phyloP scores from a whole-genome alignment of 192 early-diverging fungal genomes.

The Linnemannia hyalina region DNA sequence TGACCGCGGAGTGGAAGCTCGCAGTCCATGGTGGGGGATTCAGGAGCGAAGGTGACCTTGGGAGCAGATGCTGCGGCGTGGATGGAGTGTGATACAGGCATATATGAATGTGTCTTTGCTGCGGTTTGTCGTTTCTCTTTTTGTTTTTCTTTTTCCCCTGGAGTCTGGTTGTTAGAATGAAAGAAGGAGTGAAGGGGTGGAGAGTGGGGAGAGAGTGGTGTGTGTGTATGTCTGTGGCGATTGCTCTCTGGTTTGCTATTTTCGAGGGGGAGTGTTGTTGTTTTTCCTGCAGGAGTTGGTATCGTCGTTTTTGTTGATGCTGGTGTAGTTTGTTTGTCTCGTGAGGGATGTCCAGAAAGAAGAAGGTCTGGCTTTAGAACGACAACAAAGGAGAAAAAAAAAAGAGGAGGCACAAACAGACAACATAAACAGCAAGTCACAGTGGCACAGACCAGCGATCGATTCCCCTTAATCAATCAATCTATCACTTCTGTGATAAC shows the following conservation, averaged over 20 bases:
- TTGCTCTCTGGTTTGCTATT: background rate
- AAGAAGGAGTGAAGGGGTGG: background rate
- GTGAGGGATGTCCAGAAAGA: background rate
- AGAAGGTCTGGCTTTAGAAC: background rate
- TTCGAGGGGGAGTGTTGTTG: background rate
- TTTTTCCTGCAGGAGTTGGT: background rate
- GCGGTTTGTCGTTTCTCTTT: background rate
- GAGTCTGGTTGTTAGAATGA: background rate
- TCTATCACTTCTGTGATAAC: background rate
- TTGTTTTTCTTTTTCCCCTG: background rate
- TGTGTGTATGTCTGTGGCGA: background rate
- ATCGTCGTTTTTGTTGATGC: background rate
- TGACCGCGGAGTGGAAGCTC: conserved; percentile 11
- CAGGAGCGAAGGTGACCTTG: conserved; percentile 27
- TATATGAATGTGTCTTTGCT: conserved; percentile 2
- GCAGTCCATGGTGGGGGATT: background rate
- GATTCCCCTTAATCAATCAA: background rate
- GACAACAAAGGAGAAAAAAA: background rate
- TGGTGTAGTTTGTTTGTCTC: background rate
- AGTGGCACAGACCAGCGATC: background rate
- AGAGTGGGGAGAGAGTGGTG: background rate
- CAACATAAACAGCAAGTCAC: background rate
- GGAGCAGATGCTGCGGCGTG: conserved; percentile 17
- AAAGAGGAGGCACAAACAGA: background rate
- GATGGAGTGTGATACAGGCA: conserved; percentile 38